These are phyloP conservation scores for Aspergillus caelatus DNA, from an alignment of 2,329 filamentous ascomycete species.

Conservation along the genomic window DNA sequence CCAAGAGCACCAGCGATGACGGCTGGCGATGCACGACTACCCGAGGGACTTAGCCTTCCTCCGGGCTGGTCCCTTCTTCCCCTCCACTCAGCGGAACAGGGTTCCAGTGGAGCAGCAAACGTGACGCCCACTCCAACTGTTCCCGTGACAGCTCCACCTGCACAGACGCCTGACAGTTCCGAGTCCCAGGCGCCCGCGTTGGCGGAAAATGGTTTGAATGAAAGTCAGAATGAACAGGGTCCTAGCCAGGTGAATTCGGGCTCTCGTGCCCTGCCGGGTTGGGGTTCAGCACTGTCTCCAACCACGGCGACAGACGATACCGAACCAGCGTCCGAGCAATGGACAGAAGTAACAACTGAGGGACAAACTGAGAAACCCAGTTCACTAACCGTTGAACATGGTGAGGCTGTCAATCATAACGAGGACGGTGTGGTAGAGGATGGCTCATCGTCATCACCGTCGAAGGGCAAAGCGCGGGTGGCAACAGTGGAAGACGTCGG, in stretches of 20 bases:
- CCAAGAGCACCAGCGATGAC: constrained; percentile 35
- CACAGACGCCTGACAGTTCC: neutral
- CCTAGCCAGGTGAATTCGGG: constrained; percentile 2
- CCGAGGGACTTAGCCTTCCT: constrained; percentile 55
- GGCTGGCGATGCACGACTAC: constrained; percentile 51
- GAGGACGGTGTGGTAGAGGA: constrained; percentile 10
- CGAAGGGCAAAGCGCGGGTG: constrained; percentile 38
- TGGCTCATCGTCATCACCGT: constrained; percentile 23
- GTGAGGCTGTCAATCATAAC: neutral
- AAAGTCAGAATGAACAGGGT: constrained; percentile 3
- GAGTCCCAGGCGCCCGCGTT: neutral
- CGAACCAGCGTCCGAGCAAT: constrained; percentile 34
- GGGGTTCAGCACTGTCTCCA: constrained; percentile 18
- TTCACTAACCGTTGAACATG: constrained; percentile 3
- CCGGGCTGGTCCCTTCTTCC: constrained; percentile 49
- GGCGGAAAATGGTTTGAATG: constrained; percentile 3
- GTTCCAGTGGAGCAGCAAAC: constrained; percentile 5
- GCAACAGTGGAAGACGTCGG: constrained; percentile 39
- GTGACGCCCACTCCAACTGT: constrained; percentile 10
- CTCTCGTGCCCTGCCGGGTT: constrained; percentile 19
- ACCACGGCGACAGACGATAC: constrained; percentile 15
- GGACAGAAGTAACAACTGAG: constrained; percentile 32
- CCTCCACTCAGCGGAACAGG: constrained; percentile 26
- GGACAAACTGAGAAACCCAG: constrained; percentile 16
- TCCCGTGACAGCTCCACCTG: constrained; percentile 3